phyloP scores from a whole-genome alignment of 164 flowering plant species.

The Macadamia integrifolia region DNA sequence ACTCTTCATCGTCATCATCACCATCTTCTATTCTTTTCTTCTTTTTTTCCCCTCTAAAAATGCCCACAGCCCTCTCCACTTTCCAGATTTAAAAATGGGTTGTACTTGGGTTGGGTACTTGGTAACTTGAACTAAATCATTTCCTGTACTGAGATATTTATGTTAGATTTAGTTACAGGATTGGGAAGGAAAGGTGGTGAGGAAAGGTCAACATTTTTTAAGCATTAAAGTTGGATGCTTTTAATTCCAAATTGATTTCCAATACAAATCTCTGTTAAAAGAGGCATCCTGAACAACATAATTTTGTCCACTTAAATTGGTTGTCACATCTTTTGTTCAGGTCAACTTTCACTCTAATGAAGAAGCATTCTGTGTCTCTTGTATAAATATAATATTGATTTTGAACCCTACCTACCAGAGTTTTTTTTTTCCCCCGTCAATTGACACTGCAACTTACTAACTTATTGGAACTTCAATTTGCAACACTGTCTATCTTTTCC shows the following conservation, averaged over 20 bases:
- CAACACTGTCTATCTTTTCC: slow-evolving; percentile 13
- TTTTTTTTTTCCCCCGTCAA: neutral
- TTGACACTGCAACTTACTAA: neutral
- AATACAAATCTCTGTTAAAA: neutral
- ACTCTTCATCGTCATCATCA: no score
- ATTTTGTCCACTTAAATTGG: neutral
- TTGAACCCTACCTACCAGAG: neutral
- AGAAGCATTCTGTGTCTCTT: neutral
- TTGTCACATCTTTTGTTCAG: neutral
- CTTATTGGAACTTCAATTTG: neutral
- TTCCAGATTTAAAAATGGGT: no score
- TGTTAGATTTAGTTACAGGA: no score
- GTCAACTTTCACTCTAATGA: neutral
- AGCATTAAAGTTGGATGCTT: no score
- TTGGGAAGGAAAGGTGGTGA: no score
- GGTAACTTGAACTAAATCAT: no score
- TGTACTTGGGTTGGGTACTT: no score
- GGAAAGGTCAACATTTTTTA: no score
- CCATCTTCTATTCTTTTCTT: no score
- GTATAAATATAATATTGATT: neutral
- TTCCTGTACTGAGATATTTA: no score
- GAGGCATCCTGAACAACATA: neutral
- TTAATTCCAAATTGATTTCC: neutral
- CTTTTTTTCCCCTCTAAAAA: no score
- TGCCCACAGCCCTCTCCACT: no score